A percentile compares a stretch with the other conserved stretches of the same genome.
phyloP scores from a whole-genome alignment of 108 stramenopile genomes.

The Cyclotella atomus region DNA sequence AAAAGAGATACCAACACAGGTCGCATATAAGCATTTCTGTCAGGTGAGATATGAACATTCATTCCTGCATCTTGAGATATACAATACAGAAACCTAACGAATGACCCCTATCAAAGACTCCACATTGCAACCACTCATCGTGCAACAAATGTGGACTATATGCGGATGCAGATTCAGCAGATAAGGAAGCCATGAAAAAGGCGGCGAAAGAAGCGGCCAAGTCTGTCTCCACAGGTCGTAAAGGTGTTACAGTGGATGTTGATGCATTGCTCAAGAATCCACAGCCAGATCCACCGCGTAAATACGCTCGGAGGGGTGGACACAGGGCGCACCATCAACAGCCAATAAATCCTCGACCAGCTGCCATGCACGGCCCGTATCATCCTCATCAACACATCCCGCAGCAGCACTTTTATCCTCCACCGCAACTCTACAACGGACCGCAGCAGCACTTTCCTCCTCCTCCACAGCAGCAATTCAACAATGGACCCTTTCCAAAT shows the following conservation, averaged over 20 bases:
- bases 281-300: not conserved
- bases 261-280: conserved; percentile 37
- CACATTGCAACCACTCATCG: conserved; percentile 73
- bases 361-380: not conserved
- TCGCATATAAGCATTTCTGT: conserved; percentile 84
- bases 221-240: conserved; percentile 13
- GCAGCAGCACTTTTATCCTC: not conserved
- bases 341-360: too few species aligned
- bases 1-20: conserved; percentile 44
- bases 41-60: conserved; percentile 40
- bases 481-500: not conserved
- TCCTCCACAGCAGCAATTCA: not conserved
- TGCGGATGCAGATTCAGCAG: conserved; percentile 68
- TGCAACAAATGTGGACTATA: conserved; percentile 82
- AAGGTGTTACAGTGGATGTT: conserved; percentile 39
- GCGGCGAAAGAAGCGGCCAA: conserved; percentile 79
- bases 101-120: conserved; percentile 3
- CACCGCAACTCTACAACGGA: not conserved
- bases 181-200: conserved; percentile 68
- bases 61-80: not conserved
- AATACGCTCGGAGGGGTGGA: too few species aligned
- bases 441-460: not conserved
- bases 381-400: not conserved
- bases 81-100: not conserved
- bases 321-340: too few species aligned